These are phyloP conservation scores for Pseudogymnoascus verrucosus DNA, from an alignment of 2,329 filamentous ascomycete genomes.

Conservation along the genomic window DNA sequence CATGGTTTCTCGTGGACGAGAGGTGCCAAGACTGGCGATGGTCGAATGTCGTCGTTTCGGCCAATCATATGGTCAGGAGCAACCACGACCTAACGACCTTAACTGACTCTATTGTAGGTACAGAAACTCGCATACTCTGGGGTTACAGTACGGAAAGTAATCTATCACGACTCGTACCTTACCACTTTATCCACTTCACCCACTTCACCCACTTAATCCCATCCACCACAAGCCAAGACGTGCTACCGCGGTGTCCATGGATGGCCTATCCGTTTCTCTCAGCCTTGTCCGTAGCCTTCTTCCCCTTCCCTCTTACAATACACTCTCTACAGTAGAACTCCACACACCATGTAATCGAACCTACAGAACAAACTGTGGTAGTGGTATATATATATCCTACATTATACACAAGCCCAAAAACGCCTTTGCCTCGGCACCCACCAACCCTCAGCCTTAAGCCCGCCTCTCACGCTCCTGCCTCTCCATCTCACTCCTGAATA, in stretches of 20 bases:
- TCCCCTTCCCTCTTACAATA: neutral
- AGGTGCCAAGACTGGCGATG: neutral
- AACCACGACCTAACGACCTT: neutral
- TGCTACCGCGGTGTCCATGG: neutral
- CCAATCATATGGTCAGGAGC: neutral
- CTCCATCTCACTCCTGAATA: slow-evolving; percentile 1
- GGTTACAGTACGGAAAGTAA: neutral
- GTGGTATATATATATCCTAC: neutral
- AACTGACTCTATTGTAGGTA: neutral
- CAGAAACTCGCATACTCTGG: neutral
- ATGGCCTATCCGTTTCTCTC: neutral
- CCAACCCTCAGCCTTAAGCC: neutral
- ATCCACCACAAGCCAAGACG: neutral
- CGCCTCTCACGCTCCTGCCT: neutral
- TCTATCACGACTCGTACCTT: neutral
- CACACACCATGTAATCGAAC: neutral
- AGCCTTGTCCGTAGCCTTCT: neutral
- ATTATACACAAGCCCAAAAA: neutral
- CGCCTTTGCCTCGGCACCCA: neutral
- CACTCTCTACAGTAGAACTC: too few relatives aligned
- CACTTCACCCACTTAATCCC: neutral
- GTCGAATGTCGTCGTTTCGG: neutral
- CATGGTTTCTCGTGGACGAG: slow-evolving; percentile 4
- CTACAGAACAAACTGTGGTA: neutral
- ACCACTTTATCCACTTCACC: neutral